phyloP scores from a whole-genome alignment of 208 protist species.

The Leishmania major region DNA sequence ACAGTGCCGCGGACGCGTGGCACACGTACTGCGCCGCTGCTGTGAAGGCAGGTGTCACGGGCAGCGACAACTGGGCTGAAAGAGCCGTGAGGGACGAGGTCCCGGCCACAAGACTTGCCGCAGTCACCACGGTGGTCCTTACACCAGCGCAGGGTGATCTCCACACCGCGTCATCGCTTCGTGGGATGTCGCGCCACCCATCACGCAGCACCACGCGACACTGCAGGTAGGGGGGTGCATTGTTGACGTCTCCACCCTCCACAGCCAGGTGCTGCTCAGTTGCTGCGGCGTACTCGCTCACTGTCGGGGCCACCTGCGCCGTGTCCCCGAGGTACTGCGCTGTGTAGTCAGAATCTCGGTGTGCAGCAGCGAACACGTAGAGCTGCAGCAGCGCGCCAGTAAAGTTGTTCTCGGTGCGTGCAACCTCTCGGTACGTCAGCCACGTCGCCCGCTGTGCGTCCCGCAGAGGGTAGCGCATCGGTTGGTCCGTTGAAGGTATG shows the following conservation, averaged over 20 bases:
- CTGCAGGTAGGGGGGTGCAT: not conserved
- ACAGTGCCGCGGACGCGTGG: slow-evolving; percentile 26
- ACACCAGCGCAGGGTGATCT: slow-evolving; percentile 8
- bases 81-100: not conserved
- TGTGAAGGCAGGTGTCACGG: slow-evolving; percentile 5
- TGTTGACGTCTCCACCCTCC: not conserved
- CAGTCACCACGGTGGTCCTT: not conserved
- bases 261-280: not conserved
- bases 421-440: slow-evolving; percentile 39
- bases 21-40: slow-evolving; percentile 7
- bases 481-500: not conserved
- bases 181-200: not conserved
- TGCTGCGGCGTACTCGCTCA: not conserved
- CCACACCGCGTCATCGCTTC: not conserved
- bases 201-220: not conserved
- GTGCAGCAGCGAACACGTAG: too few species aligned
- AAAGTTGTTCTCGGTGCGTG: slow-evolving; percentile 34
- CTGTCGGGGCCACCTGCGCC: not conserved
- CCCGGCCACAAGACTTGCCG: not conserved
- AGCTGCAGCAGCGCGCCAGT: not conserved
- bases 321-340: not conserved
- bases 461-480: slow-evolving; percentile 8
- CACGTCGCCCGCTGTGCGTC: slow-evolving; percentile 45
- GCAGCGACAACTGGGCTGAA: not conserved
- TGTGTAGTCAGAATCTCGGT: not conserved